Evolutionary conservation across 2,329 filamentous ascomycete genomes (phyloP).

Genomic region (Tolypocladium amazonense): DNA sequence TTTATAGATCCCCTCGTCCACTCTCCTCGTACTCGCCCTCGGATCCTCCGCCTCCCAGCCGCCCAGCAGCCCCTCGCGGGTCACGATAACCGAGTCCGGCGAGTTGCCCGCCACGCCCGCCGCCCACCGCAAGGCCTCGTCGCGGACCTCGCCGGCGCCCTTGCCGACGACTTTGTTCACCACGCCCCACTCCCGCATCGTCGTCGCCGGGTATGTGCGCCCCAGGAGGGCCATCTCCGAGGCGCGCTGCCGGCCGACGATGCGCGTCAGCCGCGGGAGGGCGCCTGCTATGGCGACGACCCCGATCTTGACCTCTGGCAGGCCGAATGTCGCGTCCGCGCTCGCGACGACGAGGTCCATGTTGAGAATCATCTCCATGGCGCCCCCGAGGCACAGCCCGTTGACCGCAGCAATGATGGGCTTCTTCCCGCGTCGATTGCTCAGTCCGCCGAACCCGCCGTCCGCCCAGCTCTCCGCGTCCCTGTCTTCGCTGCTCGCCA

Average conservation of each 20-base stretch:
- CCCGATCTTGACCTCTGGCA: constrained; percentile 63
- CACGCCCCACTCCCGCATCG: constrained; percentile 55
- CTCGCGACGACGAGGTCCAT: constrained; percentile 61
- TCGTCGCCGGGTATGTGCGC: constrained; percentile 43
- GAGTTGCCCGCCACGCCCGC: constrained; percentile 52
- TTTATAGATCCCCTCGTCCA: constrained; percentile 48
- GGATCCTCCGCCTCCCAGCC: constrained; percentile 63
- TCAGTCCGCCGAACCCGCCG: constrained; percentile 54
- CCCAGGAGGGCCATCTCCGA: constrained; percentile 62
- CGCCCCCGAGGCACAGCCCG: constrained; percentile 64
- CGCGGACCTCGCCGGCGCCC: constrained; percentile 33
- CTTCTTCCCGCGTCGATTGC: constrained; percentile 58
- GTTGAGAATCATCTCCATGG: constrained; percentile 67
- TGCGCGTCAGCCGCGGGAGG: constrained; percentile 53
- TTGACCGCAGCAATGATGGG: constrained; percentile 70
- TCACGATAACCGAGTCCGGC: constrained; percentile 69
- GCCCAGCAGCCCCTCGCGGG: constrained; percentile 56
- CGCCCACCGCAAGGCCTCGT: constrained; percentile 51
- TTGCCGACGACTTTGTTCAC: constrained; percentile 53
- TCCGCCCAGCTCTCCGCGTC: constrained; percentile 20
- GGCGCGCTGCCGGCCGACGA: constrained; percentile 58
- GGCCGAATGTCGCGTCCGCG: constrained; percentile 46
- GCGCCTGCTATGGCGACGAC: constrained; percentile 63
- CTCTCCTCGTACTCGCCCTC: constrained; percentile 46
- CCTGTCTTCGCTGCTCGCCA: background rate